Evolutionary conservation across 495 filamentous ascomycete species (phyloP), one percentile per base, ranked within the genome.

Genomic region (Neurospora africana): DNA sequence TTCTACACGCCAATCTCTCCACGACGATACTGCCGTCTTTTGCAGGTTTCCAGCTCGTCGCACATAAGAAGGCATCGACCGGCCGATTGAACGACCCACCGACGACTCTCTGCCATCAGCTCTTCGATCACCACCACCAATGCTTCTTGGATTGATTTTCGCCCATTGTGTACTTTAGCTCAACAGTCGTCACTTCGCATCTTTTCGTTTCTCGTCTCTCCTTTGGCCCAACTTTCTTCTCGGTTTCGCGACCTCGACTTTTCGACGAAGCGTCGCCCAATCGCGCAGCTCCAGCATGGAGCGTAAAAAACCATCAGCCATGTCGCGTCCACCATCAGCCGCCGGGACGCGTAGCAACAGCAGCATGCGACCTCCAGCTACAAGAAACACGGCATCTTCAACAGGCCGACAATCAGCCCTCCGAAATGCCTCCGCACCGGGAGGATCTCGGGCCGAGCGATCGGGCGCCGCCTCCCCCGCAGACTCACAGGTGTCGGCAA

Each of bases 401-500:
- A 37, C 76, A 19, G 43, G 71, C 15, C 72, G 78, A 33, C 68
- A 39, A 21, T 70, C 69, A 53, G 39, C 37, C 30, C 33, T 69
- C 47, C 75, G 76, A 33, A 70, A 74, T 65, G 74, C 75, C 38
- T 71, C 77, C 23, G 68, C 68, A 65, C 27, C 53, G 53, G 53
- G 44, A 21, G 74, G 78, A 30, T 78, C 83, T 21, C 79, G 84
- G 69, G 74, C 79, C 30, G 78, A 83, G 17, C 77, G 84, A 68
- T 76, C 76, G 30, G 80, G 87, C 71, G 83, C 87, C 36, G 78
- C 83, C 30, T 93, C 93, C 7, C 91, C 93, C 17, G 85, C 90
- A 71, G 87, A 89, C 7, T 91, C 89, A 8, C 68, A 90, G 3
- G 78, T 85, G 10, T 89, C 90, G 15, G 77, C 84, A 9, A 86